Conservation (phyloP, 768 basidiomycete species). For the Boletus speciosus region DNA sequence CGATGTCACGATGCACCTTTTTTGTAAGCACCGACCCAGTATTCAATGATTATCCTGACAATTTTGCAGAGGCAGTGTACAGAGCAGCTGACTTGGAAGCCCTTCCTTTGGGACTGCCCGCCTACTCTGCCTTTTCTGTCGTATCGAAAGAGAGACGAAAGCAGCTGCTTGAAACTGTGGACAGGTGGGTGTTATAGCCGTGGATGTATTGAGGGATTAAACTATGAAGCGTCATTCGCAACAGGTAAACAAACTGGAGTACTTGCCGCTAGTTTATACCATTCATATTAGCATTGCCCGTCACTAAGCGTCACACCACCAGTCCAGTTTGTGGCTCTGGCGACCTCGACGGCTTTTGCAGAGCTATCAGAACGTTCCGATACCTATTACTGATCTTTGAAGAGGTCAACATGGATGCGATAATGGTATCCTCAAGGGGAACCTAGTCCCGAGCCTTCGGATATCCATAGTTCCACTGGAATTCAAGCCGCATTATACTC, state of each 20-base stretch:
- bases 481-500: no score
- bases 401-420: background rate
- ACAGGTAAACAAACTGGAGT: background rate
- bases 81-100: constrained; percentile 5
- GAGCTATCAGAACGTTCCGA: background rate
- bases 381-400: constrained; percentile 2
- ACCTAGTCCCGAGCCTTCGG: background rate
- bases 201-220: constrained; percentile 6
- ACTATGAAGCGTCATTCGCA: background rate
- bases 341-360: background rate
- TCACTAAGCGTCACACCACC: no score
- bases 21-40: background rate
- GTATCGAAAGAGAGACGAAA: constrained; percentile 1
- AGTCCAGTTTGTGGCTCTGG: background rate
- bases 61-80: constrained; percentile 14
- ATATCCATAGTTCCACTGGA: constrained; percentile 49
- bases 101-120: constrained; percentile 18
- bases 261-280: background rate
- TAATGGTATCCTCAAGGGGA: background rate
- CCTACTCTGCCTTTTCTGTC: background rate
- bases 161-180: constrained; percentile 7
- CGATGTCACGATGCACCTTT: background rate
- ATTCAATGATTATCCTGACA: constrained; percentile 14
- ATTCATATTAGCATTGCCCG: background rate
- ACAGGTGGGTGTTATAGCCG: constrained; percentile 18